A percentile compares a stretch with the other conserved stretches of the same genome.
Conservation (phyloP, 495 filamentous ascomycete genomes). For the Tuber indicum region DNA sequence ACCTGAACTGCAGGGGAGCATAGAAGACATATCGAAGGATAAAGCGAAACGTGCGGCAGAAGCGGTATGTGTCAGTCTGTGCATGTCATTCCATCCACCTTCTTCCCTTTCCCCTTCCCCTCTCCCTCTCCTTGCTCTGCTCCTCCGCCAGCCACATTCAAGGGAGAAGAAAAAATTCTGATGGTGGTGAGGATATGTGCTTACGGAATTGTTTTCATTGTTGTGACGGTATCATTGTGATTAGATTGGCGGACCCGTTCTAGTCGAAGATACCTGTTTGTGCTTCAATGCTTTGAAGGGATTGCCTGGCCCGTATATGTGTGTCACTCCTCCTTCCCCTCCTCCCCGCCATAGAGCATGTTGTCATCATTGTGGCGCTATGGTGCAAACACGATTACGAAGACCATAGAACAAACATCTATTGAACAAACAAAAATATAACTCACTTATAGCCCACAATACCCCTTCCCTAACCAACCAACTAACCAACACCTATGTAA, state of each 20-base stretch:
- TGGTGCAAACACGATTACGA: background rate
- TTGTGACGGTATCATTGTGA: constrained; percentile 12
- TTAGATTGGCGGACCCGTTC: constrained; percentile 74
- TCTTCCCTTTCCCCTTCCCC: background rate
- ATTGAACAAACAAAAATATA: background rate
- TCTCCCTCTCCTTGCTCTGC: background rate
- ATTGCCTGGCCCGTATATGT: constrained; percentile 97
- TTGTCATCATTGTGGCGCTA: background rate
- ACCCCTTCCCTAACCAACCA: background rate
- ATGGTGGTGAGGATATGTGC: background rate
- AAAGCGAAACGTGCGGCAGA: constrained; percentile 77
- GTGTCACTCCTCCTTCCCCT: constrained; percentile 35
- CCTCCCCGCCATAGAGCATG: background rate
- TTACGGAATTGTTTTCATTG: background rate
- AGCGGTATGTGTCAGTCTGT: constrained; percentile 46
- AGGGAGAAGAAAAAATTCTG: background rate
- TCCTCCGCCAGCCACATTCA: background rate
- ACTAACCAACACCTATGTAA: background rate
- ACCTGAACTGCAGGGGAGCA: constrained; percentile 81
- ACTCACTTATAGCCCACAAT: background rate
- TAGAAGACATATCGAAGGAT: constrained; percentile 82
- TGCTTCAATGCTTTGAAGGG: constrained; percentile 85
- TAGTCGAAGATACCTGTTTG: constrained; percentile 92
- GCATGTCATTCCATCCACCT: background rate
- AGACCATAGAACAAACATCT: background rate